Base-by-base conservation (phyloP, 1,284 basidiomycete species). In the Pyrrhoderma lamaoense region DNA sequence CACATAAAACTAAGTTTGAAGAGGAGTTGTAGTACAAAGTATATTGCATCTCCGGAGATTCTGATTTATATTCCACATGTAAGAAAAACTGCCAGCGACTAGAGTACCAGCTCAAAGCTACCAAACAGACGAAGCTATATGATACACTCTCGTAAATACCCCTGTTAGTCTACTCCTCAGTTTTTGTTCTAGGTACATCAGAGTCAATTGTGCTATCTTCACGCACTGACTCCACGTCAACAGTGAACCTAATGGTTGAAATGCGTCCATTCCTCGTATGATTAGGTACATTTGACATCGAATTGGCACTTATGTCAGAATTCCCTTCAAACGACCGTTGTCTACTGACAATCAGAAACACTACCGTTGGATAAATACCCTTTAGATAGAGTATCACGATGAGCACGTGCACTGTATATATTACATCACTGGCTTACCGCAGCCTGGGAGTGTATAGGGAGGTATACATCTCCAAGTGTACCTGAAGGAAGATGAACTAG, bases 401-500 rank as follows among this genome's bases (percentile, higher is more conserved):
- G 16, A 47, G 21, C 8, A 21, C 3, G 13, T 39, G 42, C 8
- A 43, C 7, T 43, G 19, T 18, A 23, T 39, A 3, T 14, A 3
- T 9, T 2, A 13, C 13, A 9, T 3, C 22, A 23, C 36, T 13
- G 18, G 16, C 46, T 47, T 22, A 40, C 46, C 1, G 46, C 46
- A 16, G 40, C 35, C 34, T 47, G 46, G 23, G 40, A 36, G 19
- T 47, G 46, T 11, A 47, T 25, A 27, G 4, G 37, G 13, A 25
- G 21, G 40, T 47, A 47, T 18, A 47, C 40, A 25, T 47, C 46
- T 23, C 46, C 46, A 27, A 47, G 36, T 9, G 46, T 47, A 14
- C 46, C 46, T 11, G 22, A 21, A 7, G 46, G 46, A 40, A 47
- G 46, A 39, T 21, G 46, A n/a, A 47, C 19, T 8, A 47, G 2